A percentile compares a stretch with the other conserved stretches of the same genome.
Conservation (phyloP, 805 yeast species). For the Wickerhamiella vanderwaltii region DNA sequence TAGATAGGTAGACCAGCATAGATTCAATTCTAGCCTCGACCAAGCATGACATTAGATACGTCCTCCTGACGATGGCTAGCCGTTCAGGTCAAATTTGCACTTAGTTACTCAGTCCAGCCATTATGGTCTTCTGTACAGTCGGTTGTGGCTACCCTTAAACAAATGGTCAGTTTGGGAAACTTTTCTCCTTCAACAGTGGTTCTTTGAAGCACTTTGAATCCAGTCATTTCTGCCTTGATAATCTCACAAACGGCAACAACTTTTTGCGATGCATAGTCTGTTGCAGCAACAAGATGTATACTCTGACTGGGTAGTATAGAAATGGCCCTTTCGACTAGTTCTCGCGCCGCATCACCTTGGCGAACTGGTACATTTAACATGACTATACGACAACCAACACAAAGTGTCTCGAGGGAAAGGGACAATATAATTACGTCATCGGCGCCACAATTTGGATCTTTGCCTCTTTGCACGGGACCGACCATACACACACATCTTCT, state of each 20-base stretch:
- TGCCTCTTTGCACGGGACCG: too few species aligned
- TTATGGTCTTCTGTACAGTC: not conserved
- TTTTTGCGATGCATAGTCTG: conserved; percentile 5
- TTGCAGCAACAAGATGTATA: not conserved
- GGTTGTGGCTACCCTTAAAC: not conserved
- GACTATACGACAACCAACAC: too few species aligned
- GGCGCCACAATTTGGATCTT: too few species aligned
- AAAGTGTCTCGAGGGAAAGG: too few species aligned
- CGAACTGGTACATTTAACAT: not conserved
- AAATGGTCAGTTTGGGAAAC: conserved; percentile 2
- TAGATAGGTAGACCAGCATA: too few species aligned
- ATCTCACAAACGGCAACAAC: conserved; percentile 8
- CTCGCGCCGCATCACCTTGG: conserved; percentile 1
- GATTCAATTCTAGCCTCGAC: too few species aligned
- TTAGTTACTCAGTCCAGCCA: not conserved
- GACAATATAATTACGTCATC: too few species aligned
- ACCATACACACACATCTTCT: too few species aligned
- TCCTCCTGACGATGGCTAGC: too few species aligned
- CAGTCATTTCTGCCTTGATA: not conserved
- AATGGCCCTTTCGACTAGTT: not conserved
- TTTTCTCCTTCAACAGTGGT: not conserved
- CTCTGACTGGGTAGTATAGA: not conserved
- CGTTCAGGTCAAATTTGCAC: too few species aligned
- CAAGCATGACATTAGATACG: too few species aligned
- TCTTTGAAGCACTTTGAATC: not conserved